phyloP scores from a whole-genome alignment of 192 early-diverging fungal genomes.

The Coemansia sp. region DNA sequence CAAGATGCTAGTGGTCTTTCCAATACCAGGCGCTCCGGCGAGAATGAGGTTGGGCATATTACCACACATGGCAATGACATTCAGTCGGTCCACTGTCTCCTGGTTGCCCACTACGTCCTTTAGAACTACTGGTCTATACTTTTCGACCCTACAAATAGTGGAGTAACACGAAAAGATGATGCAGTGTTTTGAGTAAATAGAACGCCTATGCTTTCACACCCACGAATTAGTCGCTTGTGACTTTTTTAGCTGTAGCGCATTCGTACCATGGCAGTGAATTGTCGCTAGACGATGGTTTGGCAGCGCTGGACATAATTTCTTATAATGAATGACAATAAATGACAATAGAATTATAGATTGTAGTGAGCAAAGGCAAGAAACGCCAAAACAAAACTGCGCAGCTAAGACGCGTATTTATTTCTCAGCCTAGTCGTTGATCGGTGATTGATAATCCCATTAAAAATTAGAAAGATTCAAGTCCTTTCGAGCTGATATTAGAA shows the following conservation, averaged over 20 bases:
- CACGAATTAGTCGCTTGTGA: neutral
- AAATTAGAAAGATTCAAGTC: neutral
- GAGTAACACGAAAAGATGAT: neutral
- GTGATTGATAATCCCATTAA: neutral
- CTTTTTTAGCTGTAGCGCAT: neutral
- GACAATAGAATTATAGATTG: neutral
- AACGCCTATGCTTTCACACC: neutral
- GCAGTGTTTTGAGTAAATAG: neutral
- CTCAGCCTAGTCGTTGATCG: neutral
- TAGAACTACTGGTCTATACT: slow-evolving; percentile 86
- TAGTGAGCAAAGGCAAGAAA: neutral
- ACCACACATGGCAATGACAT: slow-evolving; percentile 85
- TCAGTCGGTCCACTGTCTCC: slow-evolving; percentile 85
- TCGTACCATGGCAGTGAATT: slow-evolving; percentile 53
- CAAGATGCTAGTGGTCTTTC: slow-evolving; percentile 96
- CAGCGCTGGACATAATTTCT: slow-evolving; percentile 10
- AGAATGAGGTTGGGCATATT: slow-evolving; percentile 98
- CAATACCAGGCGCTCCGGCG: slow-evolving; percentile 89
- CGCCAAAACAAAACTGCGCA: neutral
- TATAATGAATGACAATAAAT: neutral
- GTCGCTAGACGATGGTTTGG: slow-evolving; percentile 21
- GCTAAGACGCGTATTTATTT: neutral
- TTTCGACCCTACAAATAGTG: slow-evolving; percentile 70
- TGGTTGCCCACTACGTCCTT: slow-evolving; percentile 95
- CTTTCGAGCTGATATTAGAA: too few species aligned